Evolutionary conservation across 129 eudicot genomes (phyloP).

Genomic region (Solidago caesia): DNA sequence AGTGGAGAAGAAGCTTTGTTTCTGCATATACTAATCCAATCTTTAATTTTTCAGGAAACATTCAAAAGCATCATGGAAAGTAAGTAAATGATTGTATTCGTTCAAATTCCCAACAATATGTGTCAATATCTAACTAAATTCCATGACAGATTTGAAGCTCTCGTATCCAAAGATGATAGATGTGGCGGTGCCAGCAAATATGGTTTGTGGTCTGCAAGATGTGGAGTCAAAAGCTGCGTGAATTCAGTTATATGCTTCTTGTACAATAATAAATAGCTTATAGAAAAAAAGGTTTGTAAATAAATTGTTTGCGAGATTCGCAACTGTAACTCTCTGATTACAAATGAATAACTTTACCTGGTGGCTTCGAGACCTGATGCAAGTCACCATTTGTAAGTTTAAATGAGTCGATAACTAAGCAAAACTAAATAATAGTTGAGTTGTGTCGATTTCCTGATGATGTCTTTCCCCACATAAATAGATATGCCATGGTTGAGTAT

Average conservation of each 20-base stretch:
- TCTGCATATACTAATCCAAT: background rate
- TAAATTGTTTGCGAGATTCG: slow-evolving; percentile 19
- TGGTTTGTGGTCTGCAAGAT: slow-evolving; percentile 97
- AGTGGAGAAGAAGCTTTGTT: background rate
- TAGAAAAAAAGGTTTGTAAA: slow-evolving; percentile 16
- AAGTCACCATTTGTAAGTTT: background rate
- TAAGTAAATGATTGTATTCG: slow-evolving; percentile 39
- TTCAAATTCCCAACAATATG: background rate
- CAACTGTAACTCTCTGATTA: slow-evolving; percentile 8
- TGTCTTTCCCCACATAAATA: background rate
- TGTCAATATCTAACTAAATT: slow-evolving; percentile 12
- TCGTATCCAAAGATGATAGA: slow-evolving; percentile 95
- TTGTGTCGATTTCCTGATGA: background rate
- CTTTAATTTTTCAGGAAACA: slow-evolving; percentile 60
- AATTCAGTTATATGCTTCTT: slow-evolving; percentile 19
- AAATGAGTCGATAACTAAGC: background rate
- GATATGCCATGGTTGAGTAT: background rate
- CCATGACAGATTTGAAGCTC: slow-evolving; percentile 69
- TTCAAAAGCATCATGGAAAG: slow-evolving; percentile 90
- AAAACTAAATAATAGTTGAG: background rate
- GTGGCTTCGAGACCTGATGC: slow-evolving; percentile 12
- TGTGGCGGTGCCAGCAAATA: slow-evolving; percentile 85
- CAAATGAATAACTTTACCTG: slow-evolving; percentile 6
- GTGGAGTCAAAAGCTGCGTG: slow-evolving; percentile 45
- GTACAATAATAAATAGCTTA: background rate